phyloP scores from a whole-genome alignment of 2,329 filamentous ascomycete species.

The Geosmithia putterillii region DNA sequence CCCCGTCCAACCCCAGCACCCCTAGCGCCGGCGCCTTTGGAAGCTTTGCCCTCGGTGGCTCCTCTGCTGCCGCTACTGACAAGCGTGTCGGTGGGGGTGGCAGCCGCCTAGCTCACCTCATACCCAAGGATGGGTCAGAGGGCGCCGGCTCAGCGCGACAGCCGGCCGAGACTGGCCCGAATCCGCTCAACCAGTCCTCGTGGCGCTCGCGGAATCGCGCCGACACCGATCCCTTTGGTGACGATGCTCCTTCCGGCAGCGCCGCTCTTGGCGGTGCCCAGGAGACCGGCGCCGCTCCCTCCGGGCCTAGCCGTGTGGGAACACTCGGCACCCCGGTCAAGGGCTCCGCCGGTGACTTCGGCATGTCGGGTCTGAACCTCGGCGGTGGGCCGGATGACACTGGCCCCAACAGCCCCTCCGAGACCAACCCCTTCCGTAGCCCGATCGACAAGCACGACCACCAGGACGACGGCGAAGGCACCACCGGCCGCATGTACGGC shows the following conservation, averaged over 20 bases:
- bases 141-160: constrained; percentile 31
- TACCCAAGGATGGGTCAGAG: constrained; percentile 69
- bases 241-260: constrained; percentile 51
- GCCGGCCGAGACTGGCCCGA: constrained; percentile 28
- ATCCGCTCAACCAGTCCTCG: constrained; percentile 25
- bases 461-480: constrained; percentile 45
- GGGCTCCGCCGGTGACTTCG: constrained; percentile 44
- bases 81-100: constrained; percentile 65
- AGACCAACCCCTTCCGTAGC: constrained; percentile 93
- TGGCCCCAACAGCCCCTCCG: constrained; percentile 80
- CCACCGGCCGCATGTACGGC: neutral
- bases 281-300: constrained; percentile 35
- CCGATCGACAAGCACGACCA: constrained; percentile 65
- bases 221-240: constrained; percentile 68
- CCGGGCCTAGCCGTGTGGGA: constrained; percentile 20
- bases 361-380: constrained; percentile 47
- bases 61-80: constrained; percentile 48
- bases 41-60: constrained; percentile 62
- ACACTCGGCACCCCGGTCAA: constrained; percentile 43
- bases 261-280: constrained; percentile 65
- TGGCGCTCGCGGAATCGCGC: constrained; percentile 52
- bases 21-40: constrained; percentile 74
- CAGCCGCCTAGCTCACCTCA: constrained; percentile 75
- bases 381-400: constrained; percentile 40
- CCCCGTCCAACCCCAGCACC: constrained; percentile 40